Evolutionary conservation across 768 basidiomycete genomes (phyloP).

Genomic region (Boletellus ananas): DNA sequence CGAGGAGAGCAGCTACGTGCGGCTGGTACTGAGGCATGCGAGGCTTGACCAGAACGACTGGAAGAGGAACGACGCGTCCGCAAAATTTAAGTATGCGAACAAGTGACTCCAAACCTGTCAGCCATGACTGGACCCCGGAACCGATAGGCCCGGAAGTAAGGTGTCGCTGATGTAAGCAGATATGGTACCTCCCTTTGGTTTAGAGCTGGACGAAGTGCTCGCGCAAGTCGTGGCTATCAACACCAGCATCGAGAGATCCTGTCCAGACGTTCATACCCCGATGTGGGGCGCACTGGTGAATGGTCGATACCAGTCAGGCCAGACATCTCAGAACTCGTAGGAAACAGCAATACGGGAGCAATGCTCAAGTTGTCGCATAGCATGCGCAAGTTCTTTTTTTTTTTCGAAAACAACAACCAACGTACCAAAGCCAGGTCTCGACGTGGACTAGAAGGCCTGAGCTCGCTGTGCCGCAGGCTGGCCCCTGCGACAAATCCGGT

Average conservation of each 20-base stretch:
- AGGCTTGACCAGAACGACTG: background rate
- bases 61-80: background rate
- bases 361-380: too few species aligned
- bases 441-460: background rate
- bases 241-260: too few species aligned
- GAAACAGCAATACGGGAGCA: background rate
- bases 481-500: background rate
- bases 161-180: too few species aligned
- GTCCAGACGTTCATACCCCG: too few species aligned
- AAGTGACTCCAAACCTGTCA: conserved; percentile 2
- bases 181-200: too few species aligned
- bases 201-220: too few species aligned
- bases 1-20: conserved; percentile 47
- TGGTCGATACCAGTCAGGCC: too few species aligned
- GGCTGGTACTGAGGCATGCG: conserved; percentile 62
- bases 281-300: too few species aligned
- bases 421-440: background rate
- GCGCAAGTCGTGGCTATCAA: too few species aligned
- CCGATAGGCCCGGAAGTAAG: background rate
- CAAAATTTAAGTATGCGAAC: background rate
- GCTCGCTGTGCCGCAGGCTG: background rate
- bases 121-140: conserved; percentile 6
- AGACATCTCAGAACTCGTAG: background rate
- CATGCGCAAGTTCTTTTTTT: too few species aligned
- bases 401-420: background rate